Percentiles rank a stretch among this genome's conserved stretches.
These are phyloP conservation scores for Simmondsia chinensis DNA, from an alignment of 148 eudicot genomes.

Conservation along the genomic window DNA sequence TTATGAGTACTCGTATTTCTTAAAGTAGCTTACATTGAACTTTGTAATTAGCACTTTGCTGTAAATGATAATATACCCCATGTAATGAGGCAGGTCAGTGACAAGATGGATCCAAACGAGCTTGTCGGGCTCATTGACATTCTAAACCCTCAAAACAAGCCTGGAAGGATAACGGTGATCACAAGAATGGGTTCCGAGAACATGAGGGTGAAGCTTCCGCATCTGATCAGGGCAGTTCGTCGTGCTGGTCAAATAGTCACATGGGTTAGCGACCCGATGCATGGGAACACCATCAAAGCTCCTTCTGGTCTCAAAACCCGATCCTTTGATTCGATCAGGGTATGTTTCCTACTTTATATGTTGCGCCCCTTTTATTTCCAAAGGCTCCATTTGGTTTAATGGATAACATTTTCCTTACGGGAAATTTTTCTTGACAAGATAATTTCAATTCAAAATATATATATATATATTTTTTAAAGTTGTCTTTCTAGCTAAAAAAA, in stretches of 20 bases:
- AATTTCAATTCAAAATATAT: not conserved
- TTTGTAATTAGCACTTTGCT: not conserved
- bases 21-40: not conserved
- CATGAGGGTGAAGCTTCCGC: constrained; percentile 66
- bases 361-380: not conserved
- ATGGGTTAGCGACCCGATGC: constrained; percentile 76
- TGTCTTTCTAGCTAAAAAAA: too few species aligned
- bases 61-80: constrained; percentile 8
- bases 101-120: constrained; percentile 73
- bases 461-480: too few species aligned
- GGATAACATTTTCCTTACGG: not conserved
- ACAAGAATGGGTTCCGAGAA: constrained; percentile 74
- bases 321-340: constrained; percentile 65
- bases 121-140: constrained; percentile 63
- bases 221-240: constrained; percentile 61
- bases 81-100: constrained; percentile 77
- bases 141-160: constrained; percentile 62
- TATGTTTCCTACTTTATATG: constrained; percentile 8
- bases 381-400: too few species aligned
- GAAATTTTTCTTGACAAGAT: not conserved
- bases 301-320: constrained; percentile 72
- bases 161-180: constrained; percentile 62
- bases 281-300: constrained; percentile 65
- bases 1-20: not conserved
- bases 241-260: constrained; percentile 63